Evolutionary conservation across 116 monocot genomes (phyloP).

Genomic region (Posidonia oceanica): DNA sequence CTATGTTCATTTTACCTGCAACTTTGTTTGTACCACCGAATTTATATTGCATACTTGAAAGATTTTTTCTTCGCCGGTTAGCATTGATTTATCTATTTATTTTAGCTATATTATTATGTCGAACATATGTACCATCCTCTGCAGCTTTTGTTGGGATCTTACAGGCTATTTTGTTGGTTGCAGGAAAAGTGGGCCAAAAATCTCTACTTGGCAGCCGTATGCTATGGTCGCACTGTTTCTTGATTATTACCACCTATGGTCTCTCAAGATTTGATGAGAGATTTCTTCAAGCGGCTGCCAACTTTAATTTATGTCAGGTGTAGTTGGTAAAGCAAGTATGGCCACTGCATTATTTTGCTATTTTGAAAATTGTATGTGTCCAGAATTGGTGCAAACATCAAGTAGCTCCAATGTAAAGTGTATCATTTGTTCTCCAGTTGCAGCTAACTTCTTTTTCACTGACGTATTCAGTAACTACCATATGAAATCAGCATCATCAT

Average conservation of each 20-base stretch:
- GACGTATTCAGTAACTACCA: not conserved
- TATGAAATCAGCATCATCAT: not conserved
- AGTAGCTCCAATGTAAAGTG: constrained; percentile 5
- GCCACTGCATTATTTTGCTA: not conserved
- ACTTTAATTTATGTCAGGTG: not conserved
- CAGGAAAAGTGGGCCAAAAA: constrained; percentile 84
- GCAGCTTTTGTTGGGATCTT: no score
- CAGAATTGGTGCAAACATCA: not conserved
- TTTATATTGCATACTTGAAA: no score
- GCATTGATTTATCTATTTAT: no score
- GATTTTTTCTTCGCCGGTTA: no score
- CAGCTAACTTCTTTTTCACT: not conserved
- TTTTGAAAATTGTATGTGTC: constrained; percentile 1
- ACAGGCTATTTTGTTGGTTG: not conserved
- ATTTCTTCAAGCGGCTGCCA: constrained; percentile 1
- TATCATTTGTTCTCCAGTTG: not conserved
- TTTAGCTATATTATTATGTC: no score
- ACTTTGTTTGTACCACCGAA: no score
- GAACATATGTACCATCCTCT: no score
- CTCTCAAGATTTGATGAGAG: not conserved
- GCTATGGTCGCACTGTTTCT: constrained; percentile 55
- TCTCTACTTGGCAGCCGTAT: constrained; percentile 55
- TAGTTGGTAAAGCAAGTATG: not conserved
- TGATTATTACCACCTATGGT: constrained; percentile 16
- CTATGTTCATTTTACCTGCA: no score